Conservation (phyloP, 129 eudicot species). For the Flaveria bidentis region DNA sequence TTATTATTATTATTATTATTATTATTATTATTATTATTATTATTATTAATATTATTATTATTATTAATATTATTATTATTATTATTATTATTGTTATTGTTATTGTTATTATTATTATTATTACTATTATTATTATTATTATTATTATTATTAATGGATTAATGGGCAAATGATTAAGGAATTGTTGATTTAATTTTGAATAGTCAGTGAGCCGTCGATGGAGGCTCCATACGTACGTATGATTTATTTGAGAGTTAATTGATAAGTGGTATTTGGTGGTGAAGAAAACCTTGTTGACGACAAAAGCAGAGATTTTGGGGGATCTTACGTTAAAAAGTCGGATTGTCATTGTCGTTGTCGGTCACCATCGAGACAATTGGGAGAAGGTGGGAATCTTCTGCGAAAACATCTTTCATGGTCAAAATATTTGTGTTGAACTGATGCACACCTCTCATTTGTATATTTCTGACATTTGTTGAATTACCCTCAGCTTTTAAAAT, state of each 20-base stretch:
- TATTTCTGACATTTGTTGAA: not conserved
- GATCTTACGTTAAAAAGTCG: constrained; percentile 19
- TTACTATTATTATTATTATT: too few species aligned
- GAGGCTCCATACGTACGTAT: not conserved
- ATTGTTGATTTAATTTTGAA: constrained; percentile 13
- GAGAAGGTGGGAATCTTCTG: constrained; percentile 16
- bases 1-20: not conserved
- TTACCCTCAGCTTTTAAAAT: too few species aligned
- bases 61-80: too few species aligned
- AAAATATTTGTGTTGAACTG: not conserved
- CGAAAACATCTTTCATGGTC: constrained; percentile 23
- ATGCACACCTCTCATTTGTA: not conserved
- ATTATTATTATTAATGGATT: too few species aligned
- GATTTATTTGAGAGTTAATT: not conserved
- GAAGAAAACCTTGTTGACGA: constrained; percentile 12
- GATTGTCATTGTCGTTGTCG: constrained; percentile 30
- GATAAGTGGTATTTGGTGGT: too few species aligned
- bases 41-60: too few species aligned
- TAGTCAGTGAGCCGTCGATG: not conserved
- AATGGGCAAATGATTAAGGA: too few species aligned
- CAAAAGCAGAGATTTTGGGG: constrained; percentile 24
- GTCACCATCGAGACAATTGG: not conserved
- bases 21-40: too few species aligned
- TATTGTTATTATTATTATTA: too few species aligned
- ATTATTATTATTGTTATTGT: too few species aligned